Conservation (phyloP, 2,329 filamentous ascomycete species). For the Zelopaecilomyces penicillatus region DNA sequence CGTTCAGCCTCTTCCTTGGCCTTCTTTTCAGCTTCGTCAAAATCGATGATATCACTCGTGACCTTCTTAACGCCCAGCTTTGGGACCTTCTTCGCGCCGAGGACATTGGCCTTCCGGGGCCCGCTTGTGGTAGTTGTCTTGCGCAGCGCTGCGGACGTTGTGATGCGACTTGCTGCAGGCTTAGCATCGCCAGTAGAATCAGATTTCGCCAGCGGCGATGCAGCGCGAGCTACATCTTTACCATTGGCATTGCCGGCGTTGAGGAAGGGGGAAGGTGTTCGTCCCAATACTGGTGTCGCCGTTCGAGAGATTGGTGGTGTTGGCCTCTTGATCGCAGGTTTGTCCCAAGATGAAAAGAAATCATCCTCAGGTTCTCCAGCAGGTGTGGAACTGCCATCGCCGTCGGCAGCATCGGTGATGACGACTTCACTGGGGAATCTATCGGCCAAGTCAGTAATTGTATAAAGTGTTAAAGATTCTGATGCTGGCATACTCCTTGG, state of each 20-base stretch:
- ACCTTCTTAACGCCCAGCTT: conserved; percentile 95
- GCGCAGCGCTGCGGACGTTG: conserved; percentile 71
- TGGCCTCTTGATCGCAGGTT: conserved; percentile 91
- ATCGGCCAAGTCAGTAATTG: conserved; percentile 16
- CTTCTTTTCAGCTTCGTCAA: conserved; percentile 94
- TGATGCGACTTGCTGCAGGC: conserved; percentile 62
- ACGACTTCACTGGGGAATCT: conserved; percentile 82
- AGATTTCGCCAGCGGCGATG: conserved; percentile 69
- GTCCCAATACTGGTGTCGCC: conserved; percentile 71
- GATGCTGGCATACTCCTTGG: conserved; percentile 61
- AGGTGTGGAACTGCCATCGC: conserved; percentile 66
- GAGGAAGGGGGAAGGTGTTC: conserved; percentile 85
- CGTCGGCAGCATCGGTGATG: conserved; percentile 63
- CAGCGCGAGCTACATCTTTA: conserved; percentile 65
- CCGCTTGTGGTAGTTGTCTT: conserved; percentile 59
- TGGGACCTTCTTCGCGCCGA: conserved; percentile 68
- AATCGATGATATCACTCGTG: conserved; percentile 72
- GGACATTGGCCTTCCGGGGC: conserved; percentile 75
- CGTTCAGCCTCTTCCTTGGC: conserved; percentile 96
- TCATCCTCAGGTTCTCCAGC: conserved; percentile 82
- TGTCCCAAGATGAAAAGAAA: conserved; percentile 99
- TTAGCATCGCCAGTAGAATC: conserved; percentile 45
- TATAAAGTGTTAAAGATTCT: neutral
- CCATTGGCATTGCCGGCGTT: conserved; percentile 60
- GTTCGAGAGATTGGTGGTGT: conserved; percentile 89